A percentile compares a stretch with the other conserved stretches of the same genome.
phyloP scores from a whole-genome alignment of 441 rosid genomes.

The Kokia cookei region DNA sequence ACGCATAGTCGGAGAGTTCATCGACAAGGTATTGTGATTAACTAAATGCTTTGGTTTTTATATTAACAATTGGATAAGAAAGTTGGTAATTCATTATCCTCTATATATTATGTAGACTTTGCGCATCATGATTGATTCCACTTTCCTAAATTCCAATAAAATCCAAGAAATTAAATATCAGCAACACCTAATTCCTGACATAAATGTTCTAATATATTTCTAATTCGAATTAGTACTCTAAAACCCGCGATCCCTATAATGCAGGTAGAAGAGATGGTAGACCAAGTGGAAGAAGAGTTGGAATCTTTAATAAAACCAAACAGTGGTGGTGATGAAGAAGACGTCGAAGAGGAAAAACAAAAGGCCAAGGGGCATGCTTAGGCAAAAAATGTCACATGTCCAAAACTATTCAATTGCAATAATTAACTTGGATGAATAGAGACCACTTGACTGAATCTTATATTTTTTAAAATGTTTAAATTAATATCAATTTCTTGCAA shows the following conservation, averaged over 20 bases:
- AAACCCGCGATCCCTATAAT: neutral
- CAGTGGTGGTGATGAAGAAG: neutral
- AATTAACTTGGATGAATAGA: neutral
- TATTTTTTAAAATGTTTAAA: neutral
- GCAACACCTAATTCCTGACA: neutral
- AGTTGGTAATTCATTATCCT: neutral
- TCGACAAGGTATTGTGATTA: conserved; percentile 33
- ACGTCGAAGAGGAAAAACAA: conserved; percentile 9
- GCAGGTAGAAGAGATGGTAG: conserved; percentile 34
- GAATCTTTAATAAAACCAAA: conserved; percentile 19
- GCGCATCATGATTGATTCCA: neutral
- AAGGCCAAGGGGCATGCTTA: neutral
- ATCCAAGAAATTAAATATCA: neutral
- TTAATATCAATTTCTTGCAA: neutral
- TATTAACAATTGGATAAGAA: neutral
- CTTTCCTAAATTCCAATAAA: neutral
- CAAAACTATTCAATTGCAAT: neutral
- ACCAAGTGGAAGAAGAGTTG: conserved; percentile 15
- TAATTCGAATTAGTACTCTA: no score
- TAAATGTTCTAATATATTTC: no score
- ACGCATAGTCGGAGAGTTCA: conserved; percentile 23
- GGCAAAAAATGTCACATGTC: neutral
- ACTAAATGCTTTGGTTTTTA: neutral
- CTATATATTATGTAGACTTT: neutral
- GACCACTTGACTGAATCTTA: neutral